These are phyloP conservation scores for Linderina pennispora DNA, from an alignment of 192 early-diverging fungal species.

Conservation along the genomic window DNA sequence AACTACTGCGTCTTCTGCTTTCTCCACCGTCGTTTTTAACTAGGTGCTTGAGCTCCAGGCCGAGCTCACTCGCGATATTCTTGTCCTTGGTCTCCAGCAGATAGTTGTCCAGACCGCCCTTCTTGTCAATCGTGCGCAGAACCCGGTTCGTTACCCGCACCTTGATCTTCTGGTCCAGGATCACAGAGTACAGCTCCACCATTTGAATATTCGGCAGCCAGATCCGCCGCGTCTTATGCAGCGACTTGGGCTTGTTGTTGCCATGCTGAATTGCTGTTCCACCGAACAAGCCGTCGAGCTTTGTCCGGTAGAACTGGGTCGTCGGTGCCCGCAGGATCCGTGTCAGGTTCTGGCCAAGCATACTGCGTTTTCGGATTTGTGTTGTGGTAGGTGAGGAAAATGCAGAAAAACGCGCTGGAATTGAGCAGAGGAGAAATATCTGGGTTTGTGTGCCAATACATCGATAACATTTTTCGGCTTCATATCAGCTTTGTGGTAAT, in stretches of 20 bases:
- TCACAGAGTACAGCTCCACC: conserved; percentile 58
- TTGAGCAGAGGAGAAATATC: no score
- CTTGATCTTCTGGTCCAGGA: conserved; percentile 49
- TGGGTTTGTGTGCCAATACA: no score
- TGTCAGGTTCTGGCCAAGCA: conserved; percentile 11
- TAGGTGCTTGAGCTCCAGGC: conserved; percentile 50
- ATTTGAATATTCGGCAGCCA: conserved; percentile 76
- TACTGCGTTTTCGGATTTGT: no score
- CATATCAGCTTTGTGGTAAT: no score
- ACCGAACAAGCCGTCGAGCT: conserved; percentile 39
- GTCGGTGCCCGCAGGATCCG: conserved; percentile 18
- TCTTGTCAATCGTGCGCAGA: conserved; percentile 73
- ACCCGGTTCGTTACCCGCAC: conserved; percentile 64
- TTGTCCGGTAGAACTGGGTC: conserved; percentile 27
- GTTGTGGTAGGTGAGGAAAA: background rate
- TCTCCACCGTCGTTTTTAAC: conserved; percentile 25
- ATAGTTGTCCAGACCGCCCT: conserved; percentile 76
- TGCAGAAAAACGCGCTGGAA: background rate
- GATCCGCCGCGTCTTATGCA: conserved; percentile 67
- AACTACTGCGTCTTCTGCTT: background rate
- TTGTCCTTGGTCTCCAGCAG: conserved; percentile 62
- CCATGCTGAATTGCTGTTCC: conserved; percentile 23
- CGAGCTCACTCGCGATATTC: conserved; percentile 55
- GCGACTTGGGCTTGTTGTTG: conserved; percentile 50
- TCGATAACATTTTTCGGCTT: no score